Evolutionary conservation across 2,329 filamentous ascomycete genomes (phyloP).

Genomic region (Penicillium fuscoglaucum): DNA sequence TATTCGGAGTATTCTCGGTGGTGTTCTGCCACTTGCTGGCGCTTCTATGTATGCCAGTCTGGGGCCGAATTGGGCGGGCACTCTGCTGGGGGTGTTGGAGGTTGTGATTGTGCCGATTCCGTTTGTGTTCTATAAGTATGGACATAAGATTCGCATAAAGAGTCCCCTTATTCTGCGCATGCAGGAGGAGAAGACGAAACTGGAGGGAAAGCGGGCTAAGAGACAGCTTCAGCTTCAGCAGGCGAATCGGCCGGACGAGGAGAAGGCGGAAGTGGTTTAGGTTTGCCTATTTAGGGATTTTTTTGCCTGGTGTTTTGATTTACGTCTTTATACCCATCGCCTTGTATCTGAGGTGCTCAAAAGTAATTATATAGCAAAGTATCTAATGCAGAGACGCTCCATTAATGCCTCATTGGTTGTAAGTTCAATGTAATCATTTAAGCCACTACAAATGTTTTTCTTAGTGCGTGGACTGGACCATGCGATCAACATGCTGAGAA

Average conservation of each 20-base stretch:
- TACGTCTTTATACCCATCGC: conserved; percentile 14
- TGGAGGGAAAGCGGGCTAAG: conserved; percentile 45
- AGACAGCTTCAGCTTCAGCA: conserved; percentile 18
- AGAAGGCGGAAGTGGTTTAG: conserved; percentile 21
- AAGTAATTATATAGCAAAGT: conserved; percentile 11
- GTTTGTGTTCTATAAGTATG: conserved; percentile 70
- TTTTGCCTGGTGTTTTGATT: background rate
- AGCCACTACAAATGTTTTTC: background rate
- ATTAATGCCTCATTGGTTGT: background rate
- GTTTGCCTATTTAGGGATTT: background rate
- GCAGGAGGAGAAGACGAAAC: conserved; percentile 52
- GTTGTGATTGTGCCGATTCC: conserved; percentile 76
- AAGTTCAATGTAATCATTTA: background rate
- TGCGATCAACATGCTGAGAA: conserved; percentile 36
- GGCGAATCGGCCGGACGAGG: conserved; percentile 12
- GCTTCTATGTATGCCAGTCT: conserved; percentile 68
- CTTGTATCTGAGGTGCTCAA: conserved; percentile 19
- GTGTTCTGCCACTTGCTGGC: conserved; percentile 73
- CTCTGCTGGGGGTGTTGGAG: conserved; percentile 71
- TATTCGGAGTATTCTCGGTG: conserved; percentile 70
- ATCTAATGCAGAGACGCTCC: conserved; percentile 4
- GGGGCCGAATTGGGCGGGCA: conserved; percentile 76
- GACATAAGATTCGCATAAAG: conserved; percentile 57
- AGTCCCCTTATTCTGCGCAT: conserved; percentile 59
- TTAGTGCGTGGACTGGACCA: conserved; percentile 20